Evolutionary conservation across 1,139 yeast species (phyloP).

Genomic region (Saccharomyces hybrid): DNA sequence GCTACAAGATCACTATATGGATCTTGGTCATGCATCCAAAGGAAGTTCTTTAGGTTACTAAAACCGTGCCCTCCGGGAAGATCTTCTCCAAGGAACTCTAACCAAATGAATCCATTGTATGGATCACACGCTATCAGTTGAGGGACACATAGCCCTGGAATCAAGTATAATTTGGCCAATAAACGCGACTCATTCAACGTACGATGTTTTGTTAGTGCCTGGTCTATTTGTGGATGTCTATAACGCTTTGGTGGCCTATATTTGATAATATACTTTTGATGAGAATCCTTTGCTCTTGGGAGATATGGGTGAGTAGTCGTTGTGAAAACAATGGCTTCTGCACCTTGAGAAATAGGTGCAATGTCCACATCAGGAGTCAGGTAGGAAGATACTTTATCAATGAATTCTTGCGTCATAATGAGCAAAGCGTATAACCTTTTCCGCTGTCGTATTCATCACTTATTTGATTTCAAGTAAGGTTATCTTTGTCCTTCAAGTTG

Average conservation of each 20-base stretch:
- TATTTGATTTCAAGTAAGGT: not conserved
- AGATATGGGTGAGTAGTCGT: slow-evolving; percentile 64
- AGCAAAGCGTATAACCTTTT: not conserved
- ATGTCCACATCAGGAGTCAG: slow-evolving; percentile 44
- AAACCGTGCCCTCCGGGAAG: slow-evolving; percentile 42
- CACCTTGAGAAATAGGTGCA: slow-evolving; percentile 77
- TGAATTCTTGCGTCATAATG: slow-evolving; percentile 33
- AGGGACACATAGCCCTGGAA: slow-evolving; percentile 62
- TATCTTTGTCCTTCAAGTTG: not conserved
- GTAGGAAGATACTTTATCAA: slow-evolving; percentile 37
- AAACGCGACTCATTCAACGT: slow-evolving; percentile 82
- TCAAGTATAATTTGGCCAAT: slow-evolving; percentile 47
- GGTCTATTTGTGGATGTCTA: slow-evolving; percentile 79
- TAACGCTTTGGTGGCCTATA: slow-evolving; percentile 85
- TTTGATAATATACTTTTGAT: slow-evolving; percentile 53
- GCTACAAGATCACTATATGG: slow-evolving; percentile 37
- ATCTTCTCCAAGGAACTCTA: slow-evolving; percentile 61
- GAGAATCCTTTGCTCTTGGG: slow-evolving; percentile 18
- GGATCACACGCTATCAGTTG: slow-evolving; percentile 64
- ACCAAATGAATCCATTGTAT: slow-evolving; percentile 78
- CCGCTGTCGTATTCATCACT: not conserved
- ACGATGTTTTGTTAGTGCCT: slow-evolving; percentile 65
- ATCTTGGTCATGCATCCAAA: slow-evolving; percentile 53
- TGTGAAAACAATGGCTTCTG: slow-evolving; percentile 79
- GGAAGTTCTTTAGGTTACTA: slow-evolving; percentile 61